Base-by-base conservation (phyloP, 257 asterid genomes). In the Primulina eburnea region DNA sequence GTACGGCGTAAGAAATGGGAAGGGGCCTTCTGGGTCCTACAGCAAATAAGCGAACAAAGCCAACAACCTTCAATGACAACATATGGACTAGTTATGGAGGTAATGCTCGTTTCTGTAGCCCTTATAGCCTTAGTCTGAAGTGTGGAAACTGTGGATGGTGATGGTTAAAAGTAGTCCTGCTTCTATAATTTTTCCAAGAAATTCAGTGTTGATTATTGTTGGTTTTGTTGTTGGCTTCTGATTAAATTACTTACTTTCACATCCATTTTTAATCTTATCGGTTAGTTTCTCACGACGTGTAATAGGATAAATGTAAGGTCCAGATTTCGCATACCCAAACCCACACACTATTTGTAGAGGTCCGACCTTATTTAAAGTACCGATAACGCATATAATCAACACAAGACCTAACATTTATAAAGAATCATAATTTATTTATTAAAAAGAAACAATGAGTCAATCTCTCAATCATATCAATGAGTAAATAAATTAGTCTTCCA, bases 21-120 rank as follows among this genome's bases (percentile, higher is more conserved):
- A 86, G 99, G 97, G 24, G 99, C 99, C 21, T 90, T 93, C 79
- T 93, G 97, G 99, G 99, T 93, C 75, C 81, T 93, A 68, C 97
- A 93, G 68, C 95, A 90, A 78, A 79, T 93, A 74, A 82, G 84
- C 70, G 71, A 81, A 77, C 81, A 77, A 68, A 81, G 83, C 64
- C 86, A 77, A 70, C 85, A 80, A 69, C 97, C 96, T 53, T 84
- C 92, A 32, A 75, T 87, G 82, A 79, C 94, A 71, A 90, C 96
- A 20, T 87, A 93, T 81, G 99, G 97, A 74, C 84, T 93, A 64
- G 88, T 85, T 71, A 93, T 93, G 99, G 99, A 93, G 96, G 99
- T 89, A 82, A 70, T 63, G 40, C 32, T 59, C 61, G 70, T 28
- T 60, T 59, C 37, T 32, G 16, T 38, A 50, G 5, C 43, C 38